Evolutionary conservation across 1,139 yeast species (phyloP), one percentile per base, ranked within the genome.

Genomic region (Suhomyces maxii): DNA sequence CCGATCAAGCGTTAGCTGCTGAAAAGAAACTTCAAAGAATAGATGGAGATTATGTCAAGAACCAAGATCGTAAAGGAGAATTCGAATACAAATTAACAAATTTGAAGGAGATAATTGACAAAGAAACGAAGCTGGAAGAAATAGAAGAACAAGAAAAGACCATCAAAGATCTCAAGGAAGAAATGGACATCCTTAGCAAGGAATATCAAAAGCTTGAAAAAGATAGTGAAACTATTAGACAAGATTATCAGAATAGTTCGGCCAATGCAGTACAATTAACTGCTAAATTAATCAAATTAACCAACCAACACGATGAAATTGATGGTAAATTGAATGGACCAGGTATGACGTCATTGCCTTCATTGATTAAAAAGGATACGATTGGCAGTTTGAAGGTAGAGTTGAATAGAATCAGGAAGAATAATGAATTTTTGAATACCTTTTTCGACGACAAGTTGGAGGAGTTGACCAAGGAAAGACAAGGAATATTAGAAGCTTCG

Each of bases 241-340:
- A 53, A 2, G 58, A 71, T 39, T 85, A 85, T 57, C 90, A 84
- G 60, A 55, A 59, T 7, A 65, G 67, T 30, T 83, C 89, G 0
- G 65, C 82, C 0, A 65, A 64, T 14, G 89, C 89, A 0, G 86
- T 83, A 0, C 80, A 76, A 39, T 56, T 69, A 32, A 73, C 86
- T 0, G 58, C 61, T 0, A 53, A 54, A 14, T 54, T 77, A 7
- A 63, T 61, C n/a, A 45, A 54, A 1, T 48, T 72, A 10, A 69
- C 67, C 40, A 61, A 57, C 1, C 56, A 57, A 9, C 65, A 69
- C 37, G 60, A 54, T 0, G 53, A 55, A 30, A 55, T 82, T 7
- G 63, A 65, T 14, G 51, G 52, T 6, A 75, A 75, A 50, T 54
- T 76, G 5, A 63, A 69, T 30, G 83, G 82, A 0, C 71, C 73